Percentiles rank a stretch among this genome's conserved stretches.
These are phyloP conservation scores for Capsella rubella DNA, from an alignment of 441 rosid genomes.

Conservation along the genomic window DNA sequence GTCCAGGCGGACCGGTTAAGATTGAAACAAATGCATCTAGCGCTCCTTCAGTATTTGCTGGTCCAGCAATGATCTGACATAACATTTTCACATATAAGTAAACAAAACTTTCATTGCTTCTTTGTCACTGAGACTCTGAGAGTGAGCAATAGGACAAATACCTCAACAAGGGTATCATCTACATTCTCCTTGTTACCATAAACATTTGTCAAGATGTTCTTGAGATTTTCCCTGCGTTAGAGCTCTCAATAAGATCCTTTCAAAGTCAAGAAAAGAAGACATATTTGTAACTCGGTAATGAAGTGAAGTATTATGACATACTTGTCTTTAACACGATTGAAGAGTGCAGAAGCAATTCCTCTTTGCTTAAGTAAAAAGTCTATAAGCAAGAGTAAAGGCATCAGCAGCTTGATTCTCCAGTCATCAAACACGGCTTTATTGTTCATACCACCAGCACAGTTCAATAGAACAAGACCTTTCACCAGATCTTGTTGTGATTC, in stretches of 20 bases:
- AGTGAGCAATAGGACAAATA: constrained; percentile 23
- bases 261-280: not conserved
- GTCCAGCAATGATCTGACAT: constrained; percentile 74
- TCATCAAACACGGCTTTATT: constrained; percentile 91
- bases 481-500: constrained; percentile 60
- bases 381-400: constrained; percentile 73
- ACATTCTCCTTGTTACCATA: constrained; percentile 80
- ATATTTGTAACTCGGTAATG: not conserved
- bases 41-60: constrained; percentile 87
- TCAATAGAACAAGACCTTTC: constrained; percentile 75
- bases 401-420: constrained; percentile 88
- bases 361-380: constrained; percentile 79
- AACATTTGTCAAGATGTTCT: constrained; percentile 64
- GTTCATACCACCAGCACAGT: constrained; percentile 97
- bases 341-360: constrained; percentile 68
- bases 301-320: constrained; percentile 24
- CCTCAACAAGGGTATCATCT: constrained; percentile 87
- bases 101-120: not conserved
- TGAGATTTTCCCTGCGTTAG: constrained; percentile 70
- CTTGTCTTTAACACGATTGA: constrained; percentile 79
- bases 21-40: constrained; percentile 90
- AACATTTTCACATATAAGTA: constrained; percentile 25
- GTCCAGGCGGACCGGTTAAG: constrained; percentile 94
- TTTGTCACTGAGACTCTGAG: not conserved
- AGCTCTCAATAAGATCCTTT: not conserved